Evolutionary conservation across 1,139 yeast species (phyloP).

Genomic region (Diutina rugosa): DNA sequence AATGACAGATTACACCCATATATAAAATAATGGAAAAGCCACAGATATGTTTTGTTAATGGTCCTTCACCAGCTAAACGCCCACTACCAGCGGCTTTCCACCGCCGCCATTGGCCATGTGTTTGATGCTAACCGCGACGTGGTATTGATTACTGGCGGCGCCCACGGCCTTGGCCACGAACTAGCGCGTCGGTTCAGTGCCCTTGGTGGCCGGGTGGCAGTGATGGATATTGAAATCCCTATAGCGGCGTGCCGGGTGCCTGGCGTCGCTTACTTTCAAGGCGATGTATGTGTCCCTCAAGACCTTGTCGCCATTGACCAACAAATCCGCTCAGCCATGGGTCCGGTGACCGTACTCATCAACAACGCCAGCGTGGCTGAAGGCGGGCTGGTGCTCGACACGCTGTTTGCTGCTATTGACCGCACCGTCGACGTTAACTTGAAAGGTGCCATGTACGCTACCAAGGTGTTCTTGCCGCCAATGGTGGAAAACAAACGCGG

Average conservation of each 20-base stretch:
- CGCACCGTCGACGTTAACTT: conserved; percentile 52
- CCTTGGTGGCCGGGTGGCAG: conserved; percentile 39
- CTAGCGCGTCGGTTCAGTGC: conserved; percentile 33
- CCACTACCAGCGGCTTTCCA: conserved; percentile 10
- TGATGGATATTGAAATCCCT: conserved; percentile 47
- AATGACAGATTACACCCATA: too few relatives aligned
- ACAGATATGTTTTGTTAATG: not conserved
- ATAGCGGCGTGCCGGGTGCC: conserved; percentile 13
- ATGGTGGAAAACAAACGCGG: conserved; percentile 60
- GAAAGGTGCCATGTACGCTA: conserved; percentile 55
- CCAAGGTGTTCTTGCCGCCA: conserved; percentile 57
- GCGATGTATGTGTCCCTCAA: conserved; percentile 53
- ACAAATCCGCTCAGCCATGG: conserved; percentile 34
- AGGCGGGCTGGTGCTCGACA: conserved; percentile 43
- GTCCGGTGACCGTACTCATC: conserved; percentile 51
- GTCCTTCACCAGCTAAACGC: not conserved
- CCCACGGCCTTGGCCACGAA: conserved; percentile 61
- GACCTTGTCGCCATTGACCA: conserved; percentile 21
- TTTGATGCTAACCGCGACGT: conserved; percentile 41
- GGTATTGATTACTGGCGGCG: conserved; percentile 76
- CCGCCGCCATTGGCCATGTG: conserved; percentile 32
- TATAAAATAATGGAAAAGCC: not conserved
- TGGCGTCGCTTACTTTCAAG: conserved; percentile 40
- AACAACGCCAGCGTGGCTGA: conserved; percentile 74
- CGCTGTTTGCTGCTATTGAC: conserved; percentile 46